phyloP scores from a whole-genome alignment of 257 asterid genomes.

The Capsicum pubescens region DNA sequence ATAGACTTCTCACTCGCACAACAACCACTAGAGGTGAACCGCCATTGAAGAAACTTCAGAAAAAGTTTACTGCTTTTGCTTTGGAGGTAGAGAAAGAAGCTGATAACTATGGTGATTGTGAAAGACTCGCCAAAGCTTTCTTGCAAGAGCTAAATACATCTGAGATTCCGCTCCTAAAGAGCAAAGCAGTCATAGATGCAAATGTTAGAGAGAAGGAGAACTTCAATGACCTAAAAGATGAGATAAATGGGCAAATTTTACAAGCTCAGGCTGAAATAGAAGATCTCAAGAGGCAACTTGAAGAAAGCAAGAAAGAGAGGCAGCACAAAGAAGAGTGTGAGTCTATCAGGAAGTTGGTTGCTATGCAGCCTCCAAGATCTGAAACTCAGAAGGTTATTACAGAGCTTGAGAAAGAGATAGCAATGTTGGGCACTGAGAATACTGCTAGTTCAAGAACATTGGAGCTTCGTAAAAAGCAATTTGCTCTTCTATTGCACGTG shows the following conservation, averaged over 20 bases:
- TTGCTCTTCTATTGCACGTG: slow-evolving; percentile 91
- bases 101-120: slow-evolving; percentile 81
- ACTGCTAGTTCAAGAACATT: slow-evolving; percentile 85
- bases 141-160: slow-evolving; percentile 90
- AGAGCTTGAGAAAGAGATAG: slow-evolving; percentile 82
- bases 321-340: slow-evolving; percentile 98
- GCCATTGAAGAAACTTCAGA: slow-evolving; percentile 90
- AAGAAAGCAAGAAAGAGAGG: slow-evolving; percentile 93
- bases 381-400: slow-evolving; percentile 77
- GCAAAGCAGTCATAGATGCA: slow-evolving; percentile 82
- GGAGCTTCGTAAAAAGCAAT: slow-evolving; percentile 95
- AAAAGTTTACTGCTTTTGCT: slow-evolving; percentile 77
- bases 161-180: slow-evolving; percentile 88
- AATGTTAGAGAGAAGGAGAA: slow-evolving; percentile 91
- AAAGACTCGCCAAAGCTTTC: slow-evolving; percentile 83
- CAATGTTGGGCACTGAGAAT: slow-evolving; percentile 81
- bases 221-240: slow-evolving; percentile 77
- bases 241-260: slow-evolving; percentile 76
- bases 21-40: slow-evolving; percentile 99
- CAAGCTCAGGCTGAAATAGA: slow-evolving; percentile 85
- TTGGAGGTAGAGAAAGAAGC: slow-evolving; percentile 78
- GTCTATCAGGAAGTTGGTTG: slow-evolving; percentile 84
- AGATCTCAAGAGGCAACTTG: slow-evolving; percentile 91
- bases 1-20: slow-evolving; percentile 91
- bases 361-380: slow-evolving; percentile 88